A percentile compares a stretch with the other conserved stretches of the same genome.
phyloP scores from a whole-genome alignment of 306 rosid species.

The Glycyrrhiza uralensis region DNA sequence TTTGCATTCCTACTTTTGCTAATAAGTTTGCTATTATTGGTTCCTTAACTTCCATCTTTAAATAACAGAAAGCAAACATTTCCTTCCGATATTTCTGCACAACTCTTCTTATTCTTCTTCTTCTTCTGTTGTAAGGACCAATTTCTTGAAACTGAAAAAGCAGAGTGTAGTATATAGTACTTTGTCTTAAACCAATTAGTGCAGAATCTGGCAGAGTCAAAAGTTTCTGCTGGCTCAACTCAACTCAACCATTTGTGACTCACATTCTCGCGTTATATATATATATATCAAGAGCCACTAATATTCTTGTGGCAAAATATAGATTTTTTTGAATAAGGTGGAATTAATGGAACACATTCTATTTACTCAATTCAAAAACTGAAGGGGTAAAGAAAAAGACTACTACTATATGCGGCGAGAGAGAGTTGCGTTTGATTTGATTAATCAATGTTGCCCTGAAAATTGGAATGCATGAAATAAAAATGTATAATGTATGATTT shows the following conservation, averaged over 20 bases:
- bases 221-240: not conserved
- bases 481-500: conserved; percentile 20
- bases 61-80: not conserved
- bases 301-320: no score
- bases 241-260: not conserved
- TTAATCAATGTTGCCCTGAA: not conserved
- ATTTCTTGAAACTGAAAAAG: not conserved
- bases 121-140: not conserved
- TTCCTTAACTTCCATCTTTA: not conserved
- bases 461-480: not conserved
- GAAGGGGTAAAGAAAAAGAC: not conserved
- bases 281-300: no score
- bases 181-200: not conserved
- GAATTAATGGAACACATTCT: conserved; percentile 31
- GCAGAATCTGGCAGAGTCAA: not conserved
- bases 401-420: conserved; percentile 36
- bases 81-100: not conserved
- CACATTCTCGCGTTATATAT: not conserved
- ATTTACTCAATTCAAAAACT: not conserved
- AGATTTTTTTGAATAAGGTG: no score
- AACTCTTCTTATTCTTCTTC: not conserved
- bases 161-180: not conserved
- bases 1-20: conserved; percentile 4
- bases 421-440: conserved; percentile 25
- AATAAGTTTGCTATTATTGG: not conserved